These are phyloP conservation scores for Blastomyces gilchristii DNA, from an alignment of 2,329 filamentous ascomycete species.

Conservation along the genomic window DNA sequence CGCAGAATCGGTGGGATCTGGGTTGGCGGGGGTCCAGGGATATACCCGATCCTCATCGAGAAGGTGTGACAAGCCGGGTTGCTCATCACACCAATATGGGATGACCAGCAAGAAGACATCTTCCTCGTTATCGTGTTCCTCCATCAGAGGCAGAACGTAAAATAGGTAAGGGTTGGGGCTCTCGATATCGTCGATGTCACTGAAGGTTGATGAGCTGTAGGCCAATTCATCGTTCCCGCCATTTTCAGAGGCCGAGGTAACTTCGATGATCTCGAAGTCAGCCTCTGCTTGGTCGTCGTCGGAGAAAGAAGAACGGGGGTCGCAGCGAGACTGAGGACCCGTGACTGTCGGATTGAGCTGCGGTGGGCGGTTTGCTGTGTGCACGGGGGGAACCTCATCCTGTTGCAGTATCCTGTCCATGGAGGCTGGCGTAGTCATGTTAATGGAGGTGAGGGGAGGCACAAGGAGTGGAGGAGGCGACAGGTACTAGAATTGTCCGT, in stretches of 20 bases:
- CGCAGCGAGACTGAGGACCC: conserved; percentile 2
- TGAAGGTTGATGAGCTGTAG: not conserved
- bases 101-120: not conserved
- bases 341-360: not conserved
- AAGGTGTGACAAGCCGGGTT: not conserved
- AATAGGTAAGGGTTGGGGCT: not conserved
- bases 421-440: not conserved
- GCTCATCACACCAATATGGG: not conserved
- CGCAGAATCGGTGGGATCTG: not conserved
- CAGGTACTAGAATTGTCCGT: not conserved
- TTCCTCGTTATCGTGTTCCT: not conserved
- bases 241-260: not conserved
- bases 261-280: not conserved
- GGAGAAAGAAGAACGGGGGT: conserved; percentile 20
- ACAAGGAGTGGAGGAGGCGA: not conserved
- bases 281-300: conserved; percentile 25
- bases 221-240: not conserved
- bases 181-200: not conserved
- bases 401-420: not conserved
- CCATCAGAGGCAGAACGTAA: not conserved
- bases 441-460: not conserved
- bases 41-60: not conserved
- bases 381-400: not conserved
- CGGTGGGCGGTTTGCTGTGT: conserved; percentile 3
- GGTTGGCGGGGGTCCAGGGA: not conserved